Base-by-base conservation (phyloP, 768 basidiomycete species). In the Auricularia auricula-judae region DNA sequence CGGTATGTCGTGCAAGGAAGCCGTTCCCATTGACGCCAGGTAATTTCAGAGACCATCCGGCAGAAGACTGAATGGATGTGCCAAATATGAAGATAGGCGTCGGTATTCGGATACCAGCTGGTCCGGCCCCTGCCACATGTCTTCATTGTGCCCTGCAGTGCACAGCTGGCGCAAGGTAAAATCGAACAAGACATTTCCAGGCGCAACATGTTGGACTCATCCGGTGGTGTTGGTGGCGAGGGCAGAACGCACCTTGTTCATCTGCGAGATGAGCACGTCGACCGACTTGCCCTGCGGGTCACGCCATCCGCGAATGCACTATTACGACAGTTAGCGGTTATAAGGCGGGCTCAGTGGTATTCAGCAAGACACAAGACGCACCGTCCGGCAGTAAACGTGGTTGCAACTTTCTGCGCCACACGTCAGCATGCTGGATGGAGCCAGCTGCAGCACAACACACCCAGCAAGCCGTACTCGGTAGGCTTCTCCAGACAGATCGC, bases 231-330 rank as follows among this genome's bases (percentile, higher is more conserved):
- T 4, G 39, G 8, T 51, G 47, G 18, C 5, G 47, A 29, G 47
- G 3, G 18, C 47, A 18, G 2, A 51, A 51, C 56, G 23, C 23
- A 59, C 56, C 56, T 91, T 91, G 67, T 81, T 86, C 62, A 81
- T 84, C 23, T 81, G 82, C 4, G 86, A 84, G 43, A 76, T 73
- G 29, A 83, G 72, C 4, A 83, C 72, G 63, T 85, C 86, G 0
- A 72, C 71, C 2, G 77, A 75, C 71, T 84, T 86, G 21, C 78
- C 81, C 8, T 73, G 70, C n/a, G 81, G 81, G 67, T 83, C 83
- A 34, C 91, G 84, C 91, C 91, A 93, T 69, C 83, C 82, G 54
- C 84, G 85, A 65, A 93, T 88, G 71, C 91, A 93, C 87, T 91
- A 68, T 34, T 62, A 35, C 21, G 39, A 36, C 14, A 61, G 54